Evolutionary conservation across 768 basidiomycete genomes (phyloP).

Genomic region (Fomitopsis pulvina): DNA sequence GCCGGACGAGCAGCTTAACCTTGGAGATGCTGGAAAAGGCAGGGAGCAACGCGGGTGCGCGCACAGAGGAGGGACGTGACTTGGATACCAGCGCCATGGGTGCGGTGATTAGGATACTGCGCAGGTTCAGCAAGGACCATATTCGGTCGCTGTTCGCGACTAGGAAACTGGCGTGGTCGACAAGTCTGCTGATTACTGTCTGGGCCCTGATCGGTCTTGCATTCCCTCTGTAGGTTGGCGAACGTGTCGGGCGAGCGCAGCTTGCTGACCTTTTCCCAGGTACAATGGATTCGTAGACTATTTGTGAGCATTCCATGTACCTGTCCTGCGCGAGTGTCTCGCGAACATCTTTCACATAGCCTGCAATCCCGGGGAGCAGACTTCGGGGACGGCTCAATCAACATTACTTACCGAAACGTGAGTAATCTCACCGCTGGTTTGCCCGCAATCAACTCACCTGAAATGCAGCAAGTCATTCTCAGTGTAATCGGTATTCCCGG

Average conservation of each 20-base stretch:
- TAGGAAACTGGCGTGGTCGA: conserved; percentile 43
- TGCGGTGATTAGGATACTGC: conserved; percentile 34
- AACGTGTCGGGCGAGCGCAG: not conserved
- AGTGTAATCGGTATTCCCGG: conserved; percentile 54
- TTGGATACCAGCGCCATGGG: conserved; percentile 31
- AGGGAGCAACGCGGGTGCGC: conserved; percentile 5
- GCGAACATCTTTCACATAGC: conserved; percentile 27
- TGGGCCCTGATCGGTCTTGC: conserved; percentile 75
- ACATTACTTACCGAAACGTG: conserved; percentile 72
- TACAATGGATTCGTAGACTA: conserved; percentile 50
- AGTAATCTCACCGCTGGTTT: conserved; percentile 5
- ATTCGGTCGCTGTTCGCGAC: conserved; percentile 45
- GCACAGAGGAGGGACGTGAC: conserved; percentile 7
- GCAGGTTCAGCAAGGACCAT: conserved; percentile 33
- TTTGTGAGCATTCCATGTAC: conserved; percentile 31
- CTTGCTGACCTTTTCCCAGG: conserved; percentile 16
- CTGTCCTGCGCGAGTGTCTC: not conserved
- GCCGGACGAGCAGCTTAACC: conserved; percentile 39
- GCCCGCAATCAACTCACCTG: not conserved
- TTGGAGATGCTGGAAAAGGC: conserved; percentile 38
- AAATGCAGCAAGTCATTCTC: conserved; percentile 44
- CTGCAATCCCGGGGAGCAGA: conserved; percentile 58
- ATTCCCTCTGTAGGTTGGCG: conserved; percentile 49
- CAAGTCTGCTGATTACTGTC: conserved; percentile 40
- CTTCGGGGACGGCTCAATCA: conserved; percentile 62